Evolutionary conservation across 1,284 basidiomycete genomes (phyloP), one percentile per base, ranked within the genome.

Genomic region (Ceratobasidium sp.): DNA sequence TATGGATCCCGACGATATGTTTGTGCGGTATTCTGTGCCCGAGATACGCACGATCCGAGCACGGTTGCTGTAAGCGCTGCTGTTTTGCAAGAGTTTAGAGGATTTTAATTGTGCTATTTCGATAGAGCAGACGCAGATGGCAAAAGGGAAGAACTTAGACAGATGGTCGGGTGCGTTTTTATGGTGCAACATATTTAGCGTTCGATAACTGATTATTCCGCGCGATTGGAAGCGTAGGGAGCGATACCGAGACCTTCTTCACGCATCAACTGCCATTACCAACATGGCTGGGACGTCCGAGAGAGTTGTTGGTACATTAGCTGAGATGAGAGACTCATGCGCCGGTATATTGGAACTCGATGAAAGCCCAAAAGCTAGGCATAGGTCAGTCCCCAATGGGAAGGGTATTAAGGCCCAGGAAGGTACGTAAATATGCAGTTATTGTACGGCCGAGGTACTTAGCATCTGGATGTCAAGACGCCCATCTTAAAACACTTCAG

Each of bases 111-210:
- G 54, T 44, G 48, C 56, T 64, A 10, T 12, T 80, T 38, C 52
- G n/a, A 33, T 46, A 95, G 94, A 84, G 86, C 89, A n/a, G 94
- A 96, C 84, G 96, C 96, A 1, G 91, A 96, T 83, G 92, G 92
- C 69, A 97, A 97, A 85, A 94, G 96, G 83, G 93, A 96, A 82
- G 96, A 98, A 83, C 89, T 98, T 61, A 88, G 96, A 80, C 88
- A 94, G 40, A 98, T 97, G 96, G 96, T 98, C 84, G 96, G 95
- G 95, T 97, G 85, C 89, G 95, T 91, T 78, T 33, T 64, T 68
- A 33, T 69, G 33, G 64, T 40, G 50, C 56, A 33, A 77, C 78
- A 66, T 46, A 74, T 69, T 59, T 56, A 82, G 78, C 70, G 80
- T 83, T 57, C 57, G 3, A 75, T 65, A n/a, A 50, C 59, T 84